phyloP scores from a whole-genome alignment of 257 asterid genomes.

The Marsdenia floribunda region DNA sequence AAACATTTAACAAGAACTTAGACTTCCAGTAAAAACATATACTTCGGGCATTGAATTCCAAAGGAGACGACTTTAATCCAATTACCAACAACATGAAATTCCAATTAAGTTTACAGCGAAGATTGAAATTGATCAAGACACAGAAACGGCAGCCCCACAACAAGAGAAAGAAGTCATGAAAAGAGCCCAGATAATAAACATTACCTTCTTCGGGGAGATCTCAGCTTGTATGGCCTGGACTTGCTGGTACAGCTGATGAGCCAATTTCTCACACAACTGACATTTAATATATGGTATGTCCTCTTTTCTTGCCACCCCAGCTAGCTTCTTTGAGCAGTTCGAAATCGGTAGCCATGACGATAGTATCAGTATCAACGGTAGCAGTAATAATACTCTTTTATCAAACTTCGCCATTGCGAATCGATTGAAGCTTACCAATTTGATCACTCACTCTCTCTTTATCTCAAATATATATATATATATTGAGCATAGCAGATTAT shows the following conservation, averaged over 20 bases:
- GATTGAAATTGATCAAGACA: neutral
- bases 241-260: constrained; percentile 55
- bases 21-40: neutral
- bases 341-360: constrained; percentile 39
- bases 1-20: neutral
- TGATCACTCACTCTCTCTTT: neutral
- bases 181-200: constrained; percentile 15
- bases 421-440: neutral
- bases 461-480: too few relatives aligned
- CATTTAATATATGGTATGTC: constrained; percentile 84
- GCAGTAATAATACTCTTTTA: constrained; percentile 13
- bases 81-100: neutral
- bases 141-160: constrained; percentile 3
- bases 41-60: neutral
- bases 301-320: constrained; percentile 72
- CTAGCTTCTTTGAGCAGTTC: constrained; percentile 59
- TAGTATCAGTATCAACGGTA: constrained; percentile 22
- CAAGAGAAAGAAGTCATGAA: neutral
- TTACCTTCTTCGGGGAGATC: constrained; percentile 74
- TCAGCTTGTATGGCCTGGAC: constrained; percentile 62
- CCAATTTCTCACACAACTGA: constrained; percentile 72
- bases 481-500: neutral
- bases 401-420: constrained; percentile 36
- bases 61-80: neutral
- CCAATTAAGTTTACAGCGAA: neutral